Percentiles rank a stretch among this genome's conserved stretches.
Evolutionary conservation across 2,329 filamentous ascomycete genomes (phyloP).

Genomic region (Cladosporium austrohemisphaericum): DNA sequence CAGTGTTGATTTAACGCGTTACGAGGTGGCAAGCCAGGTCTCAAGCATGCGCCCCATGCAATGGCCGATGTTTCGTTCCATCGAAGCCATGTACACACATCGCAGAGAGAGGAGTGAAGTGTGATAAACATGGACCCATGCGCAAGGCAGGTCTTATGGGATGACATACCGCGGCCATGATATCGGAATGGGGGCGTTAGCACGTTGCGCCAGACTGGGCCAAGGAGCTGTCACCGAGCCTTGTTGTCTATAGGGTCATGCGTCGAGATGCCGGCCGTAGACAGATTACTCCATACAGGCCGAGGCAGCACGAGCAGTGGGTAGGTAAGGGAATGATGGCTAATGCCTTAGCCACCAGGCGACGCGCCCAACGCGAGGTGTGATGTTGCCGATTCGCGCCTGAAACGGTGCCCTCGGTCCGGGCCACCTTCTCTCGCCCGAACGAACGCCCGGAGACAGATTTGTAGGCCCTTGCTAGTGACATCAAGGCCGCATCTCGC

Average conservation of each 20-base stretch:
- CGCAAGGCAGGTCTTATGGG: not conserved
- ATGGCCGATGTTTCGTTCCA: too few species aligned
- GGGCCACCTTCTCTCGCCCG: constrained; percentile 1
- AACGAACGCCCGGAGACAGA: not conserved
- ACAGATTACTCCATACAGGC: too few species aligned
- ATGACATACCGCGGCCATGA: constrained; percentile 14
- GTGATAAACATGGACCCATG: not conserved
- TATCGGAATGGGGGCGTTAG: constrained; percentile 5
- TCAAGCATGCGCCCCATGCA: too few species aligned
- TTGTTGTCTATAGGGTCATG: not conserved
- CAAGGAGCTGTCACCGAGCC: not conserved
- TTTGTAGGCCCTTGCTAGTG: constrained; percentile 3
- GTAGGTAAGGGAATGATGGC: too few species aligned
- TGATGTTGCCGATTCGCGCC: not conserved
- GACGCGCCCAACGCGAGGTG: constrained; percentile 4
- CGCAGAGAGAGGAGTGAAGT: too few species aligned
- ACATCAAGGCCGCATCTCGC: not conserved
- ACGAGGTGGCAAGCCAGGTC: too few species aligned
- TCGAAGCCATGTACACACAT: too few species aligned
- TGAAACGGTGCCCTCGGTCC: constrained; percentile 1
- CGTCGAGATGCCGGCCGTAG: too few species aligned
- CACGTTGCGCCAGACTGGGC: not conserved
- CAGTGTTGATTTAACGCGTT: too few species aligned
- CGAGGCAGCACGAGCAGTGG: too few species aligned
- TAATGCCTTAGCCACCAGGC: not conserved